phyloP scores from a whole-genome alignment of 805 yeast species.

The Candida suzukii region DNA sequence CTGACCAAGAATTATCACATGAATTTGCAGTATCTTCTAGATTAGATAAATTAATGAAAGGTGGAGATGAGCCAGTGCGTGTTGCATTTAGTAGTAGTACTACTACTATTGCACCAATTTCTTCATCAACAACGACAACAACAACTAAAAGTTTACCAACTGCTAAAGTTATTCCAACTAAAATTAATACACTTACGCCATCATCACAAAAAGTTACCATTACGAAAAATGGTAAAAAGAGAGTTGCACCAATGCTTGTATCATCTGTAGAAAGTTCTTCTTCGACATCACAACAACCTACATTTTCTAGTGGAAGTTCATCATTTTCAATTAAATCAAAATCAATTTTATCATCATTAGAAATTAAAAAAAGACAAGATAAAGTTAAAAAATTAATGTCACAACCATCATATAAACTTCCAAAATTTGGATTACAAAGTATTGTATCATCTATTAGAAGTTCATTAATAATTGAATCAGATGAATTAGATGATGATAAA shows the following conservation, averaged over 20 bases:
- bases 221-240: constrained; percentile 68
- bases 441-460: constrained; percentile 53
- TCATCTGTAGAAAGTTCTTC: constrained; percentile 31
- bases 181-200: constrained; percentile 10
- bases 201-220: constrained; percentile 45
- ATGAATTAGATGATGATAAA: constrained; percentile 31
- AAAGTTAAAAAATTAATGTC: constrained; percentile 22
- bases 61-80: constrained; percentile 2
- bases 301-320: no score
- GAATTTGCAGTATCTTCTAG: constrained; percentile 14
- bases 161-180: no score
- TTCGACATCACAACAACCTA: no score
- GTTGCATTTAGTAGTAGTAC: neutral
- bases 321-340: constrained; percentile 3
- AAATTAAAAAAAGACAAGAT: constrained; percentile 16
- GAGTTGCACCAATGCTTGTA: constrained; percentile 66
- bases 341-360: constrained; percentile 1
- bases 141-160: neutral
- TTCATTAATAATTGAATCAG: constrained; percentile 22
- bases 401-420: constrained; percentile 45
- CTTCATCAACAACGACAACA: neutral
- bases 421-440: constrained; percentile 58
- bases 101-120: neutral
- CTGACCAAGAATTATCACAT: constrained; percentile 21
- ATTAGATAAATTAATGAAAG: constrained; percentile 36